A percentile compares a stretch with the other conserved stretches of the same genome.
These are phyloP conservation scores for Taphrina wiesneri DNA, from an alignment of 1,139 yeast genomes.

Conservation along the genomic window DNA sequence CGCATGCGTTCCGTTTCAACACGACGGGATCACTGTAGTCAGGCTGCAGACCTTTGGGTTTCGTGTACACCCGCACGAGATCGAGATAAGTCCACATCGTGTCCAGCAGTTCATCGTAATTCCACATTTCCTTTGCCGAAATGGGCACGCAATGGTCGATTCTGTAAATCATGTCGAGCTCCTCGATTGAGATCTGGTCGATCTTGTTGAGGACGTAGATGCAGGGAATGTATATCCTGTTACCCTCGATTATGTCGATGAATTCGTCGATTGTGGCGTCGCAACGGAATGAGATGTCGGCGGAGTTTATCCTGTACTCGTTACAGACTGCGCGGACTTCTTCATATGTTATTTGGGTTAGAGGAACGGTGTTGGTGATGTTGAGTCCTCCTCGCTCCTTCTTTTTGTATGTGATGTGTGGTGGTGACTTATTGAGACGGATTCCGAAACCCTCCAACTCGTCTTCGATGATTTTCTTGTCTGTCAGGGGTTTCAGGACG, in stretches of 20 bases:
- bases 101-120: constrained; percentile 87
- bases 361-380: constrained; percentile 87
- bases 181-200: constrained; percentile 91
- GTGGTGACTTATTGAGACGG: constrained; percentile 81
- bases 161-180: constrained; percentile 79
- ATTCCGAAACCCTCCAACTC: constrained; percentile 98
- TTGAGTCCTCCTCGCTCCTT: constrained; percentile 95
- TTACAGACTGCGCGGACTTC: constrained; percentile 94
- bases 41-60: constrained; percentile 91
- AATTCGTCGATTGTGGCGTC: constrained; percentile 80
- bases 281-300: constrained; percentile 95
- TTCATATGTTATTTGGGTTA: constrained; percentile 86
- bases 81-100: constrained; percentile 91
- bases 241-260: constrained; percentile 63
- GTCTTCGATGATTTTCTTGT: constrained; percentile 86
- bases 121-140: constrained; percentile 95
- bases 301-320: constrained; percentile 91
- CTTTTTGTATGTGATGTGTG: constrained; percentile 84
- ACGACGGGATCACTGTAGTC: constrained; percentile 96
- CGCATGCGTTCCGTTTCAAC: constrained; percentile 71
- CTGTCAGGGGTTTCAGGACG: constrained; percentile 92
- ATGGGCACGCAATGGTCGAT: constrained; percentile 97
- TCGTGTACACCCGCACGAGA: constrained; percentile 91
- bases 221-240: constrained; percentile 92
- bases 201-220: constrained; percentile 91